A percentile compares a stretch with the other conserved stretches of the same genome.
Evolutionary conservation across 345 rosid genomes (phyloP).

Genomic region (Trapa incisa): DNA sequence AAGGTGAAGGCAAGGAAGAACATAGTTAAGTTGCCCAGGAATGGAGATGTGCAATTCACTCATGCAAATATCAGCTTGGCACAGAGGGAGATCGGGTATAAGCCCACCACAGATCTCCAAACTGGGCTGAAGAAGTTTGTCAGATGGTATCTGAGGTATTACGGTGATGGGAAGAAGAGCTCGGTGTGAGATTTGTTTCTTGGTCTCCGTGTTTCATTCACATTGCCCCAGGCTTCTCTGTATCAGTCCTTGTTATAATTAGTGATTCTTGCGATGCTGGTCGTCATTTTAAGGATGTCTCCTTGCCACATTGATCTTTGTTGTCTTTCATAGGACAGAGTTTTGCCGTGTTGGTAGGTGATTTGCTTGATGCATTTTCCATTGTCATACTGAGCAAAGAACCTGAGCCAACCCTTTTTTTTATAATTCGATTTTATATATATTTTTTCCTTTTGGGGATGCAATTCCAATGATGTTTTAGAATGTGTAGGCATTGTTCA

Average conservation of each 20-base stretch:
- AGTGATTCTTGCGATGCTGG: slow-evolving; percentile 19
- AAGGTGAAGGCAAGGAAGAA: slow-evolving; percentile 81
- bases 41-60: slow-evolving; percentile 85
- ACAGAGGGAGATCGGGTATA: slow-evolving; percentile 64
- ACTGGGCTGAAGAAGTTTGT: slow-evolving; percentile 86
- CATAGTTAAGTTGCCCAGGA: slow-evolving; percentile 67
- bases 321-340: slow-evolving; percentile 16
- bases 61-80: slow-evolving; percentile 91
- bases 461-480: slow-evolving; percentile 38
- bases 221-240: slow-evolving; percentile 17
- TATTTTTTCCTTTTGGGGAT: slow-evolving; percentile 9
- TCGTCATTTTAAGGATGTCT: too few species aligned
- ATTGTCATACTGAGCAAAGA: slow-evolving; percentile 9
- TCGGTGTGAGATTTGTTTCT: slow-evolving; percentile 30
- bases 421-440: slow-evolving; percentile 4
- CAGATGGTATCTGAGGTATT: slow-evolving; percentile 72
- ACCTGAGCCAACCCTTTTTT: slow-evolving; percentile 16
- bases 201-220: slow-evolving; percentile 4
- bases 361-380: slow-evolving; percentile 13
- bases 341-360: slow-evolving; percentile 26
- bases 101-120: slow-evolving; percentile 78
- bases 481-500: slow-evolving; percentile 17
- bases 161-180: slow-evolving; percentile 45
- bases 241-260: slow-evolving; percentile 24
- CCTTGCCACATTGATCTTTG: slow-evolving; percentile 18